Evolutionary conservation across 2,329 filamentous ascomycete genomes (phyloP).

Genomic region (Penicillium sp.): DNA sequence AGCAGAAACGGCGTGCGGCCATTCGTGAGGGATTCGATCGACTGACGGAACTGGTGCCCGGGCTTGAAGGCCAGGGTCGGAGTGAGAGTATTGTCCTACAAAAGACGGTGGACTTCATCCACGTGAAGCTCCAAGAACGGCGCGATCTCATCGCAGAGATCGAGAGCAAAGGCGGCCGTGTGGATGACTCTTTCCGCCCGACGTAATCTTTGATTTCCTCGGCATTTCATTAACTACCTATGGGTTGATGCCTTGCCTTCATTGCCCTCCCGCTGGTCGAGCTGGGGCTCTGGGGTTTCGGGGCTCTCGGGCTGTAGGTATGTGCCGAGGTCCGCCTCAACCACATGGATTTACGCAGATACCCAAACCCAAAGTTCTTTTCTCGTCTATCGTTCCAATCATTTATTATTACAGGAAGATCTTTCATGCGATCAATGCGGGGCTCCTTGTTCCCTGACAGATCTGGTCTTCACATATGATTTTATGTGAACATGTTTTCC

Average conservation of each 20-base stretch:
- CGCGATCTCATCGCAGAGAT: slow-evolving; percentile 56
- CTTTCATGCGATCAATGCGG: neutral
- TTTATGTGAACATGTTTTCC: too few species aligned
- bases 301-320: neutral
- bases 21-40: slow-evolving; percentile 82
- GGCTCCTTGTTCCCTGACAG: neutral
- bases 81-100: slow-evolving; percentile 82
- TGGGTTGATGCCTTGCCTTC: neutral
- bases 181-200: slow-evolving; percentile 43
- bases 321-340: slow-evolving; percentile 18
- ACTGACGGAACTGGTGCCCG: slow-evolving; percentile 74
- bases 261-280: slow-evolving; percentile 4
- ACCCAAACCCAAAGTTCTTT: slow-evolving; percentile 14
- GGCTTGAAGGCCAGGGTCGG: slow-evolving; percentile 74
- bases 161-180: slow-evolving; percentile 56
- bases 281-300: slow-evolving; percentile 1
- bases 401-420: slow-evolving; percentile 1
- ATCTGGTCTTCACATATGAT: neutral
- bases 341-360: slow-evolving; percentile 9
- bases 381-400: neutral
- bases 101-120: slow-evolving; percentile 64
- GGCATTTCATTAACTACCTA: neutral
- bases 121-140: slow-evolving; percentile 57
- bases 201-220: slow-evolving; percentile 12
- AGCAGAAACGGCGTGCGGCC: slow-evolving; percentile 63